Evolutionary conservation across 331 rosid species (phyloP).

Genomic region (Spiraea crenata): DNA sequence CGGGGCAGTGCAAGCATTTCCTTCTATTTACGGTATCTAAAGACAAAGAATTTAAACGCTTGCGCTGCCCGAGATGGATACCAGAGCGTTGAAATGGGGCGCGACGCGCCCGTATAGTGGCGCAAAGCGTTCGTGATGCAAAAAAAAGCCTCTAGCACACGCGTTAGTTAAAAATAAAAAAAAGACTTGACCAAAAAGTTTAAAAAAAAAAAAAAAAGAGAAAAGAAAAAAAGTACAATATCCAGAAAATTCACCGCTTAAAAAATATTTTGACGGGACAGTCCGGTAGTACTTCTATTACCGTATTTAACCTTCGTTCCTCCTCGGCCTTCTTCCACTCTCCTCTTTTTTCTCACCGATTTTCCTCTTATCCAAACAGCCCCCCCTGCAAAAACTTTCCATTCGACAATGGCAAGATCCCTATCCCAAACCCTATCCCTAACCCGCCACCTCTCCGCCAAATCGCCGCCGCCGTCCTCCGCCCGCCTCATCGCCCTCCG

Average conservation of each 20-base stretch:
- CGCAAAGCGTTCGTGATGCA: too few relatives aligned
- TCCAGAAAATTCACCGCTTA: background rate
- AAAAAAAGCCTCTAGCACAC: too few relatives aligned
- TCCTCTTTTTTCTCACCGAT: background rate
- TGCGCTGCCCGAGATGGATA: too few relatives aligned
- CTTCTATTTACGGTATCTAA: too few relatives aligned
- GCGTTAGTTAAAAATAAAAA: too few relatives aligned
- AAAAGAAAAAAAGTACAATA: background rate
- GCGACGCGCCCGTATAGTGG: too few relatives aligned
- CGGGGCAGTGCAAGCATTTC: too few relatives aligned
- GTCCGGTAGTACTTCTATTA: background rate
- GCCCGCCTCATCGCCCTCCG: slow-evolving; percentile 35
- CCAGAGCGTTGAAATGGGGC: too few relatives aligned
- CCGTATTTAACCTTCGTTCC: background rate
- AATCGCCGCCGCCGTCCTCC: slow-evolving; percentile 8
- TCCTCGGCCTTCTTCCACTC: background rate
- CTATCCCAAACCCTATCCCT: slow-evolving; percentile 46
- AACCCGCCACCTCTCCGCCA: slow-evolving; percentile 26
- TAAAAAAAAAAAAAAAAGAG: background rate
- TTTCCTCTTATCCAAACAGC: background rate
- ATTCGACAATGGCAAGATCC: slow-evolving; percentile 38
- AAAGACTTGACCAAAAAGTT: background rate
- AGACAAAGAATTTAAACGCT: too few relatives aligned
- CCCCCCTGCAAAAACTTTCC: background rate
- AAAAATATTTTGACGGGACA: background rate